These are phyloP conservation scores for Plantago elongata DNA, from an alignment of 257 asterid species.

Conservation along the genomic window DNA sequence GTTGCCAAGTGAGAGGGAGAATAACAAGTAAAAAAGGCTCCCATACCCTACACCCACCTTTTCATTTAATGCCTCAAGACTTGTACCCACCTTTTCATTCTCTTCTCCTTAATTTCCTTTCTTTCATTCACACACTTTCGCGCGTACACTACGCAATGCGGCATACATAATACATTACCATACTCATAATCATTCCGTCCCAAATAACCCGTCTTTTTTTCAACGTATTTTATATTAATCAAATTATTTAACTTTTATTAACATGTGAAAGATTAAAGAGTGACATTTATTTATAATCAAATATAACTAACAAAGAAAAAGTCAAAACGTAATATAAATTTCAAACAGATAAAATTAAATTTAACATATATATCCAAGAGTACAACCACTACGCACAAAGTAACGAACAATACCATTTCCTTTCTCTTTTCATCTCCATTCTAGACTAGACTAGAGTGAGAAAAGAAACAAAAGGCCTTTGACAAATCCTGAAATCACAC, in stretches of 20 bases:
- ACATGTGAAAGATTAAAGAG: no score
- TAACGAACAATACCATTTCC: no score
- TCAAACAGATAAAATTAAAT: constrained; percentile 1
- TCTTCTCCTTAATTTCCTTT: neutral
- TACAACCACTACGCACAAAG: constrained; percentile 26
- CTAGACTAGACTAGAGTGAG: no score
- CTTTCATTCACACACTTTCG: constrained; percentile 33
- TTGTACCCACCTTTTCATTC: constrained; percentile 25
- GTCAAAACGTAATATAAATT: constrained; percentile 18
- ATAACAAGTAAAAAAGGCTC: neutral
- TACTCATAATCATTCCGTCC: no score
- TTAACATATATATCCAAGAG: neutral
- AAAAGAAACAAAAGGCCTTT: no score
- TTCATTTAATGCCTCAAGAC: constrained; percentile 24
- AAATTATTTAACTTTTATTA: no score
- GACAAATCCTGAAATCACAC: no score
- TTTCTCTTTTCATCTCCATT: no score
- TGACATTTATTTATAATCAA: no score
- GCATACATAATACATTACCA: constrained; percentile 20
- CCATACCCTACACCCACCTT: constrained; percentile 28
- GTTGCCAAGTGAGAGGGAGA: constrained; percentile 8
- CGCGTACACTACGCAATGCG: constrained; percentile 53
- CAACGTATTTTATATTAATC: no score
- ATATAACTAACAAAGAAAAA: no score
- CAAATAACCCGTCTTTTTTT: no score